These are phyloP conservation scores for Eucommia ulmoides DNA, from an alignment of 257 asterid species.

Conservation along the genomic window DNA sequence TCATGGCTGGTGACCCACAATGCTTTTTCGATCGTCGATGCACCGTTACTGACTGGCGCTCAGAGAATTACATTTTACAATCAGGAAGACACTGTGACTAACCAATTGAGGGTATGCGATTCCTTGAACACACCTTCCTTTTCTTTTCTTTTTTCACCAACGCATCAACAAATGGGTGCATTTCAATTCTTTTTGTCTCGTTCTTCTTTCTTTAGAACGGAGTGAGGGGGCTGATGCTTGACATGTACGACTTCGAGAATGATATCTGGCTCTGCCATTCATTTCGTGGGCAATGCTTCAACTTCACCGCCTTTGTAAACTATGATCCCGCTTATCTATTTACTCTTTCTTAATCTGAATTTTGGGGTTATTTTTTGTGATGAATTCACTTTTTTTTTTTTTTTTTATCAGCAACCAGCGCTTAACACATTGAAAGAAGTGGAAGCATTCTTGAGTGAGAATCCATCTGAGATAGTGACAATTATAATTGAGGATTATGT, in stretches of 20 bases:
- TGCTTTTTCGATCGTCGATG: conserved; percentile 85
- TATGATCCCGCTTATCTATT: conserved; percentile 2
- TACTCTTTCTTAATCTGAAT: neutral
- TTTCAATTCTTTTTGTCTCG: conserved; percentile 4
- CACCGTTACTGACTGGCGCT: conserved; percentile 61
- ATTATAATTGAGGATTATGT: conserved; percentile 95
- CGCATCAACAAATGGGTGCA: no score
- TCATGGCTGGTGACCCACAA: conserved; percentile 93
- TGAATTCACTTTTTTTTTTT: conserved; percentile 8
- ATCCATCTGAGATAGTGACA: conserved; percentile 76
- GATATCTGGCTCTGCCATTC: conserved; percentile 99
- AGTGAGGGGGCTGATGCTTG: conserved; percentile 98
- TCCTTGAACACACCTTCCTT: neutral
- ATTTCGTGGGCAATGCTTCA: conserved; percentile 84
- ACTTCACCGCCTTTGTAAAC: conserved; percentile 89
- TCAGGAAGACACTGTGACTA: conserved; percentile 89
- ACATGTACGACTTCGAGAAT: conserved; percentile 91
- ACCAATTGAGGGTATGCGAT: conserved; percentile 64
- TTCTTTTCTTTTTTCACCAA: conserved; percentile 1
- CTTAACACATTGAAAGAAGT: conserved; percentile 69
- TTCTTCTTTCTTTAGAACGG: conserved; percentile 54
- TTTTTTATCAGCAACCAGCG: conserved; percentile 55
- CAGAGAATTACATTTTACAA: conserved; percentile 84
- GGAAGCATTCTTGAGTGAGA: conserved; percentile 75
- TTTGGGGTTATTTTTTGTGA: conserved; percentile 5